phyloP scores from a whole-genome alignment of 768 basidiomycete species.

The Podaxis rugospora region DNA sequence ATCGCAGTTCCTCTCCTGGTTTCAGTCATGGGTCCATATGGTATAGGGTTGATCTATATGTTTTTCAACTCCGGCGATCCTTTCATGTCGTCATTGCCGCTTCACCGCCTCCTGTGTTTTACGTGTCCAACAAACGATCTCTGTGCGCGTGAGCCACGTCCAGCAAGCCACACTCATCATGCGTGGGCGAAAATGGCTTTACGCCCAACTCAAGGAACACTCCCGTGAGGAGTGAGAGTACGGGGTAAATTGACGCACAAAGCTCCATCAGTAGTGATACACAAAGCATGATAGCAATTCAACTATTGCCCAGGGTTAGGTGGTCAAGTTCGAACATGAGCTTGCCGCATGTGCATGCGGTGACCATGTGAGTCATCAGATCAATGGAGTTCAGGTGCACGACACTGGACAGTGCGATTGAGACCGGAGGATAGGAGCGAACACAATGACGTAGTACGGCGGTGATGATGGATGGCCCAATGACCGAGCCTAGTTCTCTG shows the following conservation, averaged over 20 bases:
- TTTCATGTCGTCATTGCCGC: constrained; percentile 1
- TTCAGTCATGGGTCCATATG: constrained; percentile 2
- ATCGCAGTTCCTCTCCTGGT: background rate
- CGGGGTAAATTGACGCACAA: constrained; percentile 4
- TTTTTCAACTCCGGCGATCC: background rate
- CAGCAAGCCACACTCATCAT: background rate
- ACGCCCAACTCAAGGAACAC: background rate
- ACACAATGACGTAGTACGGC: constrained; percentile 2
- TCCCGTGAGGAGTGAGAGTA: constrained; percentile 5
- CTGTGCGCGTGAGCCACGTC: background rate
- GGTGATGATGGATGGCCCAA: background rate
- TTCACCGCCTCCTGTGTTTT: background rate
- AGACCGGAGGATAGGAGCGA: background rate
- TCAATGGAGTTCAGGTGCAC: background rate
- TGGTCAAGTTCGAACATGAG: background rate
- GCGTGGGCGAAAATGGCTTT: constrained; percentile 1
- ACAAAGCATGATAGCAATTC: background rate
- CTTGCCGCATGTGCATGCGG: background rate
- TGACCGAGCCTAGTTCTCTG: background rate
- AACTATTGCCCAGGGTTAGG: background rate
- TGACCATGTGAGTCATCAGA: background rate
- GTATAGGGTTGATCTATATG: background rate
- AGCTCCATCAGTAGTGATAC: background rate
- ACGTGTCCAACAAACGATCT: background rate
- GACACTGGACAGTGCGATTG: background rate